Base-by-base conservation (phyloP, 495 filamentous ascomycete genomes). In the Podospora pseudoanserina region DNA sequence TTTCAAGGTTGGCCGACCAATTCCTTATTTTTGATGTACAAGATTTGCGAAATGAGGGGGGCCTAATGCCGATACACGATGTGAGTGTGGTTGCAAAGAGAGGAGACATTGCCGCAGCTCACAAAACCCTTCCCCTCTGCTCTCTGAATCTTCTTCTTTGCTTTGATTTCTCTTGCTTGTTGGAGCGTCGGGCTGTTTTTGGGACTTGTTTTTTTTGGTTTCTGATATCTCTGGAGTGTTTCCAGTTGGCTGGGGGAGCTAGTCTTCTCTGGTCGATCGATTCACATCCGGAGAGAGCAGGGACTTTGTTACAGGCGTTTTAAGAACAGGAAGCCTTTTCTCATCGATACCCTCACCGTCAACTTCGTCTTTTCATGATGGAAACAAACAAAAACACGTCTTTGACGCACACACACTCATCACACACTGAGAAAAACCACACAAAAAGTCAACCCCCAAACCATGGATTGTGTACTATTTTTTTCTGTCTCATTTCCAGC, bases 1-100 rank as follows among this genome's bases (percentile, higher is more conserved):
- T 82, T 72, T 70, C 73, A 78, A 82, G 80, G 78, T 82, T 83
- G 80, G 80, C 77, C 77, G 76, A 80, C 77, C 78, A 76, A 13
- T 49, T 18, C 15, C 6, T 11, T 49, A 77, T 79, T 80, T 80
- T 79, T 69, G 73, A 58, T 74, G 77, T 76, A 72, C 74, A 72
- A 65, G 65, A 73, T 73, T 73, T 72, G 71, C 68, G 76, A 67
- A 70, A 77, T 73, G 75, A 77, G 74, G 69, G 73, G 78, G 77
- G 73, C 73, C 68, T 74, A 77, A 75, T 76, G 72, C 74, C 75
- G 71, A 74, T 73, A 74, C 73, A 76, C 65, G 74, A 75, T 78
- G 72, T 54, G 69, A 26, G 23, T 58, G 3, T 58, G 32, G 34
- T 65, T 60, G 61, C 63, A 70, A 70, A 64, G 65, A 65, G 65